Conservation (phyloP, 2,329 filamentous ascomycete genomes). For the Fonsecaea pedrosoi region DNA sequence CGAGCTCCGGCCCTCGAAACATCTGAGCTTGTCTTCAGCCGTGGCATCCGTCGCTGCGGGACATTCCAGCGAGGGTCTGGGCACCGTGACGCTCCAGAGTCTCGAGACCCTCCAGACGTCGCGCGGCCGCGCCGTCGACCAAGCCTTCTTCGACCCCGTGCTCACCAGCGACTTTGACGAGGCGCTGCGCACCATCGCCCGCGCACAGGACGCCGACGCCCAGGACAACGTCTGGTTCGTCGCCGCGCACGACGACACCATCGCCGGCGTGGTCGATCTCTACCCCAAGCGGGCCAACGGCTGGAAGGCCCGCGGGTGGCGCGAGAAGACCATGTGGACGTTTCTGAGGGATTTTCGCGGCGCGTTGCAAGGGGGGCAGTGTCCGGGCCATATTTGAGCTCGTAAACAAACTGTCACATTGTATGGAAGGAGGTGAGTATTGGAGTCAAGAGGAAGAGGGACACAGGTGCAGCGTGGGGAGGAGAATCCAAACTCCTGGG, state of each 20-base stretch:
- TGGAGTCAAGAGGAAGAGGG: too few relatives aligned
- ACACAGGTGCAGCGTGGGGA: too few relatives aligned
- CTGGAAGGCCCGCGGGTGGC: constrained; percentile 44
- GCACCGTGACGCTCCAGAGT: neutral
- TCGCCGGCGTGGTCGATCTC: constrained; percentile 40
- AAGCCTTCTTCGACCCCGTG: constrained; percentile 45
- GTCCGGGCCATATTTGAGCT: neutral
- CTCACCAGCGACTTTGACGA: constrained; percentile 25
- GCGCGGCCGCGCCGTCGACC: neutral
- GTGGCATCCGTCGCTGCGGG: neutral
- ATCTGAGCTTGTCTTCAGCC: constrained; percentile 21
- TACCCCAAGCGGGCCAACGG: constrained; percentile 26
- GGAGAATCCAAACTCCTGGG: too few relatives aligned
- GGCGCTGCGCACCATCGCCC: constrained; percentile 28
- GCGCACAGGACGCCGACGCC: constrained; percentile 36
- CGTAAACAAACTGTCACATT: too few relatives aligned
- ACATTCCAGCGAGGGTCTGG: too few relatives aligned
- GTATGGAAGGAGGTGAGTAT: too few relatives aligned
- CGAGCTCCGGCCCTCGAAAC: constrained; percentile 42
- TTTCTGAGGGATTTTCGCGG: constrained; percentile 29
- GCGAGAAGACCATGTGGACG: constrained; percentile 27
- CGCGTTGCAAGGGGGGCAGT: neutral
- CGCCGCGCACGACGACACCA: constrained; percentile 41
- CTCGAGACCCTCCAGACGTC: neutral
- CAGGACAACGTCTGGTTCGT: constrained; percentile 41